Evolutionary conservation across 371 early-diverging fungal genomes (phyloP), one percentile per base, ranked within the genome.

Genomic region (Conidiobolus incongruus): DNA sequence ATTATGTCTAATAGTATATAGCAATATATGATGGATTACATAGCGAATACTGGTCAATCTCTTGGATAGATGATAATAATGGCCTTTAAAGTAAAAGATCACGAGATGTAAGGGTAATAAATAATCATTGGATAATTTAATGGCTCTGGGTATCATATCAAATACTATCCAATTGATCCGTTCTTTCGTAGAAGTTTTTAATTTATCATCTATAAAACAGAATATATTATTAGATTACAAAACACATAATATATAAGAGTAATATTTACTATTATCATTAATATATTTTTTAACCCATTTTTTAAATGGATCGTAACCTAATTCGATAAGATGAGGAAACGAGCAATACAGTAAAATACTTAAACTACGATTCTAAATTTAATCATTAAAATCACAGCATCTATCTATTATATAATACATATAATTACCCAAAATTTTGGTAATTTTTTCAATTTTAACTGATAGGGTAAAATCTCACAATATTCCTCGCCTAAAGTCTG

Each of bases 1-100:
- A n/a, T n/a, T n/a, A n/a, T n/a, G n/a, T n/a, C n/a, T n/a, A 38
- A 23, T 10, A 31, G n/a, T 43, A 29, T 6, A 10, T 31, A 12
- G 2, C n/a, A 13, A 31, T 1, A 13, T 11, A 1, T 2, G 15
- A 2, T 19, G 8, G 16, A 12, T 28, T 44, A 48, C 49, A 32
- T 49, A 49, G 26, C 41, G 32, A 26, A 49, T 39, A 7, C 45
- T 34, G 11, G 36, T 20, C 4, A 31, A 17, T 11, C 49, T 32
- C 22, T 45, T 45, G 8, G 49, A 49, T 33, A 49, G 30, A 28
- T 26, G 19, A 38, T 49, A 49, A 30, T 49, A 49, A 13, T 32
- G 39, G 12, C 45, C 45, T 19, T 23, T 38, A 33, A 49, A 45
- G 24, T 49, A 49, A 35, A 49, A 49, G 5, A 49, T 49, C 13